Evolutionary conservation across 208 protist species (phyloP).

Genomic region (Endotrypanum monterogeii): DNA sequence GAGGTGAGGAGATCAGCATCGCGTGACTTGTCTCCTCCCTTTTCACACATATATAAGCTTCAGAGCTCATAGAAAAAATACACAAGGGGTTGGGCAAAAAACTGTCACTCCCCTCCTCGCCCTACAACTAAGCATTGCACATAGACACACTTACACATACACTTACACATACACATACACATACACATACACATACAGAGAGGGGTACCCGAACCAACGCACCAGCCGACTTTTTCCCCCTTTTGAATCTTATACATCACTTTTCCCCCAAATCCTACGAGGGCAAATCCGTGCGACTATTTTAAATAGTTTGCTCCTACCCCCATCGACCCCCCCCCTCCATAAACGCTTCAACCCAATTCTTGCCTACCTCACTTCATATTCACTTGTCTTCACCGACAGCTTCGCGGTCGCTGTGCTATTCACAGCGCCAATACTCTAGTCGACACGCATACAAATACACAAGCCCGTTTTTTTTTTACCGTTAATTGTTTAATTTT

Average conservation of each 20-base stretch:
- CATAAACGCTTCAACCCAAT: neutral
- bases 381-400: neutral
- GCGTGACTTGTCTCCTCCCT: neutral
- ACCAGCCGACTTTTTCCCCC: constrained; percentile 6
- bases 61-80: neutral
- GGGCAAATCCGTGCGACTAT: neutral
- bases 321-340: too few relatives aligned
- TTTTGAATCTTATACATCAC: neutral
- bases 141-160: too few relatives aligned
- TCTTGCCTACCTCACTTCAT: constrained; percentile 1
- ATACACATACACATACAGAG: neutral
- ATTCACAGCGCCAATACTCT: neutral
- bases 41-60: neutral
- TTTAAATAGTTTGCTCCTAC: neutral
- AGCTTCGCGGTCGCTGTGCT: neutral
- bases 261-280: neutral
- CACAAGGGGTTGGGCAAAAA: neutral
- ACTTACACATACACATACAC: too few relatives aligned
- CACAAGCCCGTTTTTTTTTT: neutral
- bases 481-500: too few relatives aligned
- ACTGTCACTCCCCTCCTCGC: neutral
- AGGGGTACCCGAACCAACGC: neutral
- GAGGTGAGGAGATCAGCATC: neutral
- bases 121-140: too few relatives aligned
- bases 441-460: neutral